Evolutionary conservation across 306 rosid species (phyloP).

Genomic region (Oemleria cerasiformis): DNA sequence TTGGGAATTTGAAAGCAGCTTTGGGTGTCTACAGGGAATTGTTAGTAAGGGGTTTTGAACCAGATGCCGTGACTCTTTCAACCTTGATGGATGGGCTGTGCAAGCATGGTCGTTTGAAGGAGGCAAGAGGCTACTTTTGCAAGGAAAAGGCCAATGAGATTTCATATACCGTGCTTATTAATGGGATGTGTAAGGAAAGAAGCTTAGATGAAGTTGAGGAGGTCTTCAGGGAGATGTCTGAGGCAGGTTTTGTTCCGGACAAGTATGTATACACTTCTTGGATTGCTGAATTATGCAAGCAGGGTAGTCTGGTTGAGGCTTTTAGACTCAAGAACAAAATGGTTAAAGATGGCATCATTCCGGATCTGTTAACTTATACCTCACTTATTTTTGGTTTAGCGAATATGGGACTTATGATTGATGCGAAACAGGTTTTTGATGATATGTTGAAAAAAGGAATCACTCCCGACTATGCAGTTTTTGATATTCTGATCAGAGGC

Average conservation of each 20-base stretch:
- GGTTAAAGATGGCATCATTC: slow-evolving; percentile 35
- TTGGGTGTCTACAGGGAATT: slow-evolving; percentile 21
- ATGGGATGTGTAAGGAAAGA: slow-evolving; percentile 38
- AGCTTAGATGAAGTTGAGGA: slow-evolving; percentile 29
- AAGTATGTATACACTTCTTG: slow-evolving; percentile 37
- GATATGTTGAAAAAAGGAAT: slow-evolving; percentile 34
- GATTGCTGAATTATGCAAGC: slow-evolving; percentile 39
- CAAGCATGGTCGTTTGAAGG: slow-evolving; percentile 32
- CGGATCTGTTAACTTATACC: slow-evolving; percentile 38
- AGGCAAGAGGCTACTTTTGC: slow-evolving; percentile 30
- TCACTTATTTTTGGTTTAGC: slow-evolving; percentile 35
- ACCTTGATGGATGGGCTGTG: slow-evolving; percentile 30
- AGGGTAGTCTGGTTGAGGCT: slow-evolving; percentile 38
- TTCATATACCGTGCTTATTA: slow-evolving; percentile 32
- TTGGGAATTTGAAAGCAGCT: slow-evolving; percentile 30
- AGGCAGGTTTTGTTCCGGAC: slow-evolving; percentile 36
- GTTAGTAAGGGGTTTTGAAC: slow-evolving; percentile 32
- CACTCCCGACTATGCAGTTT: slow-evolving; percentile 28
- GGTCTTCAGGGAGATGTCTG: slow-evolving; percentile 34
- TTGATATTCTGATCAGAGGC: slow-evolving; percentile 37
- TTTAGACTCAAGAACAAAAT: slow-evolving; percentile 35
- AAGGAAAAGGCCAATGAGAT: slow-evolving; percentile 36
- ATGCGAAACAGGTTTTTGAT: slow-evolving; percentile 37
- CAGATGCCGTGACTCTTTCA: slow-evolving; percentile 33
- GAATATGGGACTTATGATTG: slow-evolving; percentile 38